phyloP scores from a whole-genome alignment of 192 early-diverging fungal species.

The Pilaira anomala region DNA sequence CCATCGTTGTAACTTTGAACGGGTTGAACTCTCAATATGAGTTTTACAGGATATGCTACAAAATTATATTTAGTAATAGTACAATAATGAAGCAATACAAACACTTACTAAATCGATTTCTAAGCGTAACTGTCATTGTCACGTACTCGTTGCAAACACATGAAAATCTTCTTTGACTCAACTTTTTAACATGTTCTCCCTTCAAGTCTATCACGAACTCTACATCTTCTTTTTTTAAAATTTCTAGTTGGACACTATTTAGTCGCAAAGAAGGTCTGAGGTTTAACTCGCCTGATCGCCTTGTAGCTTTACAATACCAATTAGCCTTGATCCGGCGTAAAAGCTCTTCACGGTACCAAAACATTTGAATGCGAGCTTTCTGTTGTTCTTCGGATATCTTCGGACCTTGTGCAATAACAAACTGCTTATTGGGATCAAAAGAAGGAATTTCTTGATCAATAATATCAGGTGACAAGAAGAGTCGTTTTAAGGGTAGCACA shows the following conservation, averaged over 20 bases:
- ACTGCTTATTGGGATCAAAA: constrained; percentile 68
- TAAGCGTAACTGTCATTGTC: constrained; percentile 43
- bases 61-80: background rate
- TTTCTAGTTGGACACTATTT: constrained; percentile 49
- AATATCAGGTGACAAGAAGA: constrained; percentile 48
- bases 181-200: background rate
- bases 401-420: constrained; percentile 63
- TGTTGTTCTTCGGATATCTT: constrained; percentile 54
- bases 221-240: constrained; percentile 61
- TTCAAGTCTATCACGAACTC: constrained; percentile 47
- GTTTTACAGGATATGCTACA: constrained; percentile 33
- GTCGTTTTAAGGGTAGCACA: constrained; percentile 57
- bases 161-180: constrained; percentile 35
- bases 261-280: constrained; percentile 53
- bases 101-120: constrained; percentile 50
- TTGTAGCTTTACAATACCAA: constrained; percentile 47
- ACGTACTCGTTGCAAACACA: constrained; percentile 47
- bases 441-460: constrained; percentile 62
- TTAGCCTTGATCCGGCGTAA: constrained; percentile 48
- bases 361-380: constrained; percentile 50
- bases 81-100: background rate
- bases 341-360: constrained; percentile 74
- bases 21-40: constrained; percentile 53
- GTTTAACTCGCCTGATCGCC: constrained; percentile 52
- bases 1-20: constrained; percentile 54